Conservation (phyloP, 805 yeast species). For the Suhomyces xylopsoci region DNA sequence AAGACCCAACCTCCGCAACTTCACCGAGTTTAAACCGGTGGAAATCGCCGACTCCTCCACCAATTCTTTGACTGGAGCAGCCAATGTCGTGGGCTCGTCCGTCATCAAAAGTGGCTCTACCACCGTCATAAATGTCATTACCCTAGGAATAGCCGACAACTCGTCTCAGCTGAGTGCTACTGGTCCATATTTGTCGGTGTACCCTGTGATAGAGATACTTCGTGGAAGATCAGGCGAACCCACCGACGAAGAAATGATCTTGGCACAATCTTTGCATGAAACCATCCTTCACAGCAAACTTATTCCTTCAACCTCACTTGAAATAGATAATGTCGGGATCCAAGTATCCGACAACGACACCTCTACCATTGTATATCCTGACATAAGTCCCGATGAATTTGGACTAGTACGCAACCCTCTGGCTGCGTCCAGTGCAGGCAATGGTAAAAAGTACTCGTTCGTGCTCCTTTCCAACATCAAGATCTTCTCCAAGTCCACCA, state of each 20-base stretch:
- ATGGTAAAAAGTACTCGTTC: slow-evolving; percentile 24
- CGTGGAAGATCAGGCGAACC: slow-evolving; percentile 80
- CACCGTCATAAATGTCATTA: slow-evolving; percentile 65
- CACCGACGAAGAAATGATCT: slow-evolving; percentile 77
- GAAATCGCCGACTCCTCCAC: slow-evolving; percentile 33
- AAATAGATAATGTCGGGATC: slow-evolving; percentile 13
- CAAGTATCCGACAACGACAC: slow-evolving; percentile 15
- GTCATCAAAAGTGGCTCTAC: slow-evolving; percentile 70
- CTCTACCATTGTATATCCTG: slow-evolving; percentile 24
- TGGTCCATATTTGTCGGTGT: slow-evolving; percentile 40
- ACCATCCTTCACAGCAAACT: slow-evolving; percentile 55
- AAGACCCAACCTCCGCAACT: slow-evolving; percentile 71
- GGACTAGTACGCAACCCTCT: slow-evolving; percentile 9
- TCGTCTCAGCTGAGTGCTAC: slow-evolving; percentile 25
- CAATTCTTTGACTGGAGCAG: slow-evolving; percentile 30
- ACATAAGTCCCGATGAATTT: slow-evolving; percentile 15
- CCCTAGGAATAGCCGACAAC: slow-evolving; percentile 64
- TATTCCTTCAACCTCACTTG: slow-evolving; percentile 34
- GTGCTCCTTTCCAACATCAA: slow-evolving; percentile 71
- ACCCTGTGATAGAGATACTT: slow-evolving; percentile 73
- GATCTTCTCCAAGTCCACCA: slow-evolving; percentile 74
- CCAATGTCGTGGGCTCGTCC: slow-evolving; percentile 57
- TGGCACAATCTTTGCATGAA: slow-evolving; percentile 65
- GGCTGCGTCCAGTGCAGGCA: not conserved
- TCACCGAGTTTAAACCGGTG: slow-evolving; percentile 68